Conservation (phyloP, 306 rosid species). For the Gynostemma pentaphyllum region DNA sequence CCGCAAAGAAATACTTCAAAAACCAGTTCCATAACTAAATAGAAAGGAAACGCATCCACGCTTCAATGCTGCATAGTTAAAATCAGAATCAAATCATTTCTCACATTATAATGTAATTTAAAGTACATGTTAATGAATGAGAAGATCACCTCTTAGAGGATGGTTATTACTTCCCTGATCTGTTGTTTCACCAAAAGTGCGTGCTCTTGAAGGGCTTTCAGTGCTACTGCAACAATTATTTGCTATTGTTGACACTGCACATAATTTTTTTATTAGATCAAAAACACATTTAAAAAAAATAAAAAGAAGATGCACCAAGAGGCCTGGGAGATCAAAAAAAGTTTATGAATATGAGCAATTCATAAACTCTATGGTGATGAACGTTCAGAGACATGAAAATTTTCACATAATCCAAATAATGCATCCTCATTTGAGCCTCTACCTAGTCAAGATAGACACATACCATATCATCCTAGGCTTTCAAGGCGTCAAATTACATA, state of each 20-base stretch:
- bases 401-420: neutral
- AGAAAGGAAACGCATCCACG: neutral
- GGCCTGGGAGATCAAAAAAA: too few relatives aligned
- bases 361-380: neutral
- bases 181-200: constrained; percentile 34
- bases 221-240: constrained; percentile 71
- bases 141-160: constrained; percentile 53
- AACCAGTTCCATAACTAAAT: neutral
- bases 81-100: neutral
- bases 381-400: neutral
- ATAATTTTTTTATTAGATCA: too few relatives aligned
- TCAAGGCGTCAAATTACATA: neutral
- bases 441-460: neutral
- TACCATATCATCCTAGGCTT: neutral
- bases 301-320: too few relatives aligned
- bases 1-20: neutral
- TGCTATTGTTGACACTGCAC: constrained; percentile 29
- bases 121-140: constrained; percentile 1
- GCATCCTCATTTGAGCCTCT: neutral
- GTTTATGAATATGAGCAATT: neutral
- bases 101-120: neutral
- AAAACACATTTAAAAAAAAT: constrained; percentile 16
- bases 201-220: constrained; percentile 50
- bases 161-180: constrained; percentile 42
- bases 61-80: neutral